Conservation (phyloP, 768 basidiomycete genomes). For the Paxillus ammoniavirescens region DNA sequence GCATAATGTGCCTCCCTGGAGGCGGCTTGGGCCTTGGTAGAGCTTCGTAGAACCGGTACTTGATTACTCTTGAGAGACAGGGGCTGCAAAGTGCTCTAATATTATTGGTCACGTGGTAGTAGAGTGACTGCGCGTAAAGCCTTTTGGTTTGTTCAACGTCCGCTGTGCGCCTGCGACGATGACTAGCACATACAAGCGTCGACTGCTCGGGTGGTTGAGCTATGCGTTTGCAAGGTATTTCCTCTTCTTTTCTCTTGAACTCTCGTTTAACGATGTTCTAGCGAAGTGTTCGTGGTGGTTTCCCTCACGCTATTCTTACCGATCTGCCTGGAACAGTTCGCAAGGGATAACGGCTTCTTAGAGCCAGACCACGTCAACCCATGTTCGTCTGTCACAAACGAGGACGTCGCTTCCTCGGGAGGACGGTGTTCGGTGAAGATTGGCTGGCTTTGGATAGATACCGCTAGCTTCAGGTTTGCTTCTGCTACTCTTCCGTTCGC, state of each 20-base stretch:
- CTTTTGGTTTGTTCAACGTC: not conserved
- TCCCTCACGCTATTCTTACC: slow-evolving; percentile 81
- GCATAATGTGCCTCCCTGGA: not conserved
- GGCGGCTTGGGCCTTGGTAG: no score
- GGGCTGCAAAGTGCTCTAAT: not conserved
- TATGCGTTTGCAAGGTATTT: slow-evolving; percentile 81
- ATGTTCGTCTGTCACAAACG: slow-evolving; percentile 39
- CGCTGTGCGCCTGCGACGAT: slow-evolving; percentile 3
- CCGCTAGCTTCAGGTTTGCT: slow-evolving; percentile 81
- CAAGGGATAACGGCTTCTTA: slow-evolving; percentile 81
- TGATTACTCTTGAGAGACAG: not conserved
- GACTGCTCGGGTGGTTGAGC: slow-evolving; percentile 73
- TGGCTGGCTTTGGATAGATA: slow-evolving; percentile 86
- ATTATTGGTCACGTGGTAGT: not conserved
- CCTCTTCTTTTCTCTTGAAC: fast-evolving
- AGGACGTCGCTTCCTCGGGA: slow-evolving; percentile 28
- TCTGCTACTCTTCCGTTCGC: not conserved
- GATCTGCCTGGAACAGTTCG: slow-evolving; percentile 85
- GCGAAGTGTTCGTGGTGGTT: slow-evolving; percentile 81
- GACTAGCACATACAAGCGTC: slow-evolving; percentile 18
- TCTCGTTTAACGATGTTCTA: slow-evolving; percentile 22
- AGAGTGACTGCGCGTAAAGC: not conserved
- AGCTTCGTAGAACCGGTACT: no score
- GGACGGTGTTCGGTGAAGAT: slow-evolving; percentile 77
- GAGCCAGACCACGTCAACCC: slow-evolving; percentile 64